Evolutionary conservation across 1,284 basidiomycete species (phyloP).

Genomic region (Melampsora larici-populina): DNA sequence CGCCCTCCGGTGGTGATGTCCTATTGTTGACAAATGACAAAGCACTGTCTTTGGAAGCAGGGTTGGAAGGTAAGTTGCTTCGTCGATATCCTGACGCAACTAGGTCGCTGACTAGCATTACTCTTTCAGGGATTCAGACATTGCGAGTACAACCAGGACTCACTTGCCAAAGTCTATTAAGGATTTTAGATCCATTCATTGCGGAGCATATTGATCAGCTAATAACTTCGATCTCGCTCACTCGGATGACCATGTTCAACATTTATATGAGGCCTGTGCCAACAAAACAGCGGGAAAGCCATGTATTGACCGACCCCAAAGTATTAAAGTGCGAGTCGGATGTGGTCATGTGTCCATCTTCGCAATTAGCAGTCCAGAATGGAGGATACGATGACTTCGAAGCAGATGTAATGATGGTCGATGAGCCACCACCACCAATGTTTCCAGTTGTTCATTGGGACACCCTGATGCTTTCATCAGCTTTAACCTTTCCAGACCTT

Average conservation of each 20-base stretch:
- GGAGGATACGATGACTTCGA: constrained; percentile 6
- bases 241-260: constrained; percentile 1
- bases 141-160: constrained; percentile 19
- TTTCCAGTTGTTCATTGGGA: constrained; percentile 4
- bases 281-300: not conserved
- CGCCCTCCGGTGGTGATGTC: constrained; percentile 12
- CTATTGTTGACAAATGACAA: constrained; percentile 23
- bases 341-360: not conserved
- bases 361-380: not conserved
- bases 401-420: constrained; percentile 14
- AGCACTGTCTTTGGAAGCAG: constrained; percentile 27
- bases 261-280: not conserved
- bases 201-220: constrained; percentile 14
- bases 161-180: constrained; percentile 1
- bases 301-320: not conserved
- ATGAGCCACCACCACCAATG: not conserved
- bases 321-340: not conserved
- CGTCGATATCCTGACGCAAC: not conserved
- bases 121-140: constrained; percentile 11
- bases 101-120: not conserved
- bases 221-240: constrained; percentile 6
- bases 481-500: constrained; percentile 9
- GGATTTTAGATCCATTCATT: constrained; percentile 14
- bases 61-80: constrained; percentile 16
- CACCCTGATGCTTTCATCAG: constrained; percentile 8